Conservation (phyloP, 768 basidiomycete species). For the Leccinum uliginosum region DNA sequence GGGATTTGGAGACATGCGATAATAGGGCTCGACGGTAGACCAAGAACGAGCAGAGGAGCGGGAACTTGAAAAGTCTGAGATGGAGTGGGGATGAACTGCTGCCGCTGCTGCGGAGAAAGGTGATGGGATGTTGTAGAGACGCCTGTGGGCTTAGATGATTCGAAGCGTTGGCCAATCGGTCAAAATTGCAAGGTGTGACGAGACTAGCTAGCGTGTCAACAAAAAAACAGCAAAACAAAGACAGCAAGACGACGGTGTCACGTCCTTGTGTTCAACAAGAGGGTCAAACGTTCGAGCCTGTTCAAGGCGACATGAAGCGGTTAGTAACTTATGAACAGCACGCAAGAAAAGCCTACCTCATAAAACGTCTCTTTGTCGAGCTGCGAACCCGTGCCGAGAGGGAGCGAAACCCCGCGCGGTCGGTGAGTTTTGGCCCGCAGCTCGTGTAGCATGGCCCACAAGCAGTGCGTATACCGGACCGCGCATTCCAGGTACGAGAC, state of each 20-base stretch:
- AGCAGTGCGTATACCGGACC: slow-evolving; percentile 58
- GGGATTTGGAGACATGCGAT: slow-evolving; percentile 38
- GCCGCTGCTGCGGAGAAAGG: slow-evolving; percentile 14
- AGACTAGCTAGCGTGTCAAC: background rate
- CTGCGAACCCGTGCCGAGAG: slow-evolving; percentile 31
- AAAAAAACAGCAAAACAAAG: background rate
- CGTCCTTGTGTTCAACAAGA: slow-evolving; percentile 43
- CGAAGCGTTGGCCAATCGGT: slow-evolving; percentile 7
- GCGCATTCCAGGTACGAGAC: slow-evolving; percentile 61
- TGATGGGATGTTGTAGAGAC: slow-evolving; percentile 19
- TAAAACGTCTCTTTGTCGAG: slow-evolving; percentile 32
- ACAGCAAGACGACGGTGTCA: slow-evolving; percentile 25
- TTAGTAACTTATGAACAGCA: background rate
- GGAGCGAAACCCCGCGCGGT: slow-evolving; percentile 43
- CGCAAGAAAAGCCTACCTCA: slow-evolving; percentile 31
- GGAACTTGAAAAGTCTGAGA: slow-evolving; percentile 37
- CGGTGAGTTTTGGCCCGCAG: slow-evolving; percentile 37
- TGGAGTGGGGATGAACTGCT: slow-evolving; percentile 47
- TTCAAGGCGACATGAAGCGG: slow-evolving; percentile 5
- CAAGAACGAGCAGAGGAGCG: slow-evolving; percentile 25
- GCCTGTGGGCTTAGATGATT: slow-evolving; percentile 12
- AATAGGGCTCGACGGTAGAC: slow-evolving; percentile 34
- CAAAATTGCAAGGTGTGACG: background rate
- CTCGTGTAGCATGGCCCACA: slow-evolving; percentile 58
- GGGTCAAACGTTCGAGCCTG: slow-evolving; percentile 50